These are phyloP conservation scores for Ceratobasidium sp. DNA, from an alignment of 1,284 basidiomycete species.

Conservation along the genomic window DNA sequence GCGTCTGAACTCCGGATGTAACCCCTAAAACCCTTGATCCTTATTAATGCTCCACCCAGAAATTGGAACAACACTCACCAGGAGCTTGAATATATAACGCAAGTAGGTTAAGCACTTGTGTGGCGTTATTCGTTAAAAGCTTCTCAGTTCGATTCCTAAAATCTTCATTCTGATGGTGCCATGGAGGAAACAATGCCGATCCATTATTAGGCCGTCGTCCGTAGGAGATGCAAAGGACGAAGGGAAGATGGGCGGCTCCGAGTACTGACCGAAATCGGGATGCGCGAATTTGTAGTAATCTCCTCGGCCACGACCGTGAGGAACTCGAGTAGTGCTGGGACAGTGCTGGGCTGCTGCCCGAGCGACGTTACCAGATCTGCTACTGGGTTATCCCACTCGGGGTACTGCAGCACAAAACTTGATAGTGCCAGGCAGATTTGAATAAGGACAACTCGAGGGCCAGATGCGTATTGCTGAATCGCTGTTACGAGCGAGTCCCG, in stretches of 20 bases:
- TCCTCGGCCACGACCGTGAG: conserved; percentile 94
- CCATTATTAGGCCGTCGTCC: conserved; percentile 42
- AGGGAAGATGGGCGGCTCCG: conserved; percentile 22
- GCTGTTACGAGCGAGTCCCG: conserved; percentile 89
- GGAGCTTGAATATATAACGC: conserved; percentile 90
- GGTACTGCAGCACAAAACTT: conserved; percentile 90
- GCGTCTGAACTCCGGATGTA: conserved; percentile 80
- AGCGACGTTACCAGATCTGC: conserved; percentile 86
- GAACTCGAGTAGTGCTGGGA: conserved; percentile 88
- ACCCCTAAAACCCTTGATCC: conserved; percentile 66
- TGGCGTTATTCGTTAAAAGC: conserved; percentile 78
- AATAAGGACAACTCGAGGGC: conserved; percentile 86
- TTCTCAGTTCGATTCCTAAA: conserved; percentile 72
- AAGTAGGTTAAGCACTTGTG: conserved; percentile 80
- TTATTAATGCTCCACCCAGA: conserved; percentile 4
- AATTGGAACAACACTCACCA: conserved; percentile 66
- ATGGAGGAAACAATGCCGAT: conserved; percentile 39
- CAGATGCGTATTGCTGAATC: conserved; percentile 72
- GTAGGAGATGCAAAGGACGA: conserved; percentile 36
- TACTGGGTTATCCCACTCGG: conserved; percentile 87
- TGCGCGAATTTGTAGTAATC: conserved; percentile 82
- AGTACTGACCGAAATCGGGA: conserved; percentile 83
- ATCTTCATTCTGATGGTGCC: conserved; percentile 73
- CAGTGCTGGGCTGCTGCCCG: conserved; percentile 84
- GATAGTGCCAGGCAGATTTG: conserved; percentile 92